Evolutionary conservation across 2,329 filamentous ascomycete genomes (phyloP).

Genomic region (Neofusicoccum umdonicola): DNA sequence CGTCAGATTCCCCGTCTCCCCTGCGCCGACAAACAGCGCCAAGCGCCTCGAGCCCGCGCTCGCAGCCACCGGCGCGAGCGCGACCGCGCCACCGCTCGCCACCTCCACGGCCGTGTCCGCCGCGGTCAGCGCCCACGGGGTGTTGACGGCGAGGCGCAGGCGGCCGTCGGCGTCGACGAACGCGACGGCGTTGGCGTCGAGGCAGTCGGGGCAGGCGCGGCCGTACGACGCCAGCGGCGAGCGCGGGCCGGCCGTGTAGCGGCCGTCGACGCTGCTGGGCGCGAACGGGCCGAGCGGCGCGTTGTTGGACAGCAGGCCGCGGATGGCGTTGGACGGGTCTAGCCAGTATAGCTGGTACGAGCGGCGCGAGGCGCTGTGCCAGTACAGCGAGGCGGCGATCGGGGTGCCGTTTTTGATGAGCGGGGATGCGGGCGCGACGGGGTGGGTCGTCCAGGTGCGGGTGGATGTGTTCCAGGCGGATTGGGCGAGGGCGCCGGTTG

Average conservation of each 20-base stretch:
- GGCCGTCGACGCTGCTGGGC: neutral
- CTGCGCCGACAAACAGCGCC: neutral
- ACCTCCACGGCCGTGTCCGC: no score
- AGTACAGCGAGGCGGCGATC: neutral
- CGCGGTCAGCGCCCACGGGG: neutral
- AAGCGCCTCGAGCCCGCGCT: neutral
- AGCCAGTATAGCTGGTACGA: neutral
- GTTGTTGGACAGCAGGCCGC: neutral
- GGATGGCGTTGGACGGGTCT: neutral
- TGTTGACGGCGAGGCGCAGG: neutral
- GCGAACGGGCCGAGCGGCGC: neutral
- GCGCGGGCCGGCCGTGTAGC: neutral
- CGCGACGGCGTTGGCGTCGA: neutral
- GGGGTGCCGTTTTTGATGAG: constrained; percentile 4
- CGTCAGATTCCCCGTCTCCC: neutral
- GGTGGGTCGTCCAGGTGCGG: neutral
- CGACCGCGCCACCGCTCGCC: neutral
- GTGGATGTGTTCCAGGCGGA: neutral
- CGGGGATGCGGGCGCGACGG: neutral
- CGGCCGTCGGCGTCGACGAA: neutral
- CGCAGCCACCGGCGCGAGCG: neutral
- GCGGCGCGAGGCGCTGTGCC: neutral
- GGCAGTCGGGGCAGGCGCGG: neutral
- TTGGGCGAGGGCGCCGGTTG: neutral
- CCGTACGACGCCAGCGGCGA: neutral